Base-by-base conservation (phyloP, 1,139 yeast species). In the Scheffersomyces segobiensis region DNA sequence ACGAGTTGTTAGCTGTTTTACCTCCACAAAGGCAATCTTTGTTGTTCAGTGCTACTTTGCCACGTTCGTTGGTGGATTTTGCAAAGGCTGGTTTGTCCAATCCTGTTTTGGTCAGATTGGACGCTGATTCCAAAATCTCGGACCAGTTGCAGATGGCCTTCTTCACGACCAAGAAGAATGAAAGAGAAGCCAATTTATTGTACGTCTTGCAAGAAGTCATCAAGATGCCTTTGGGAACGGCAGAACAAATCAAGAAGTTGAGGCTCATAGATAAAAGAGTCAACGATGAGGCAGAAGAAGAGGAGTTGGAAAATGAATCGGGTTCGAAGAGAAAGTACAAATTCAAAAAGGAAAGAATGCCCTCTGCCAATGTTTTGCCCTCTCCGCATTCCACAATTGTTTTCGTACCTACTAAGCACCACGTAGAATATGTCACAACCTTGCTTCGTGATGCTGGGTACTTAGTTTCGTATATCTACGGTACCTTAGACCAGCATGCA, bases 321-420 rank as follows among this genome's bases (percentile, higher is more conserved):
- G 77, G 73, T 5, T 77, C 75, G 52, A 71, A 72, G 57, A 78
- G 80, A 60, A 78, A 70, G 57, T 67, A 68, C 54, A 66, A 78
- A 66, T 78, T 79, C 62, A 83, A 81, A 63, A 85, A 85, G 65
- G 87, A 82, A 63, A 82, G 86, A 67, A 74, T 88, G 55, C 93
- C 97, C 7, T 85, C 88, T 1, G 96, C 97, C 0, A 89, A 88
- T 65, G 93, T 87, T 58, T 76, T 93, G 58, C 97, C 98, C 1
- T 88, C 96, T 1, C 87, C 88, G 57, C 79, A 86, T 62, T 91
- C 98, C 3, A 96, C 99, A 0, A 92, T 96, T 67, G 84, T 96
- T 3, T 96, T 95, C 67, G 98, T 92, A 6, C 99, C 99, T 52
- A 95, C 99, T 0, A 90, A 93, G 74, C 99, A 95, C 76, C 99